Conservation (phyloP, 768 basidiomycete genomes). For the Lentinus tigrinus region DNA sequence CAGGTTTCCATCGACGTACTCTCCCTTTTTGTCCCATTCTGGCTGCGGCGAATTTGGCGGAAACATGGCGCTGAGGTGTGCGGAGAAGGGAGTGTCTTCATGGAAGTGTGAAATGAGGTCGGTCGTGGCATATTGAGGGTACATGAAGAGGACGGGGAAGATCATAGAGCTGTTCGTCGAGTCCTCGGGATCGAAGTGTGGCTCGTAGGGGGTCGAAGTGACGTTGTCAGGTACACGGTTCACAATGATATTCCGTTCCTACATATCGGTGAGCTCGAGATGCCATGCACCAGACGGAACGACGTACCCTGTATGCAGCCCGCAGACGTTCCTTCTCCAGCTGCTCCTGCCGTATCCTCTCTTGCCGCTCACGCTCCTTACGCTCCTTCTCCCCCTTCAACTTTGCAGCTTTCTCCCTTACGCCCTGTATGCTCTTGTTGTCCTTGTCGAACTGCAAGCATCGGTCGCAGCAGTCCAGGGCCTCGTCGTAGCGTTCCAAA, state of each 20-base stretch:
- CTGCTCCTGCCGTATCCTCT: slow-evolving; percentile 47
- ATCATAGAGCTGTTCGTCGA: slow-evolving; percentile 58
- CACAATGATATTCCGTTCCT: slow-evolving; percentile 75
- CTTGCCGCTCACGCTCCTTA: slow-evolving; percentile 48
- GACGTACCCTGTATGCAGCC: slow-evolving; percentile 63
- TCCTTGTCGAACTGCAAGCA: slow-evolving; percentile 60
- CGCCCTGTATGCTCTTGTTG: slow-evolving; percentile 50
- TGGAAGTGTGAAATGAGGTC: slow-evolving; percentile 86
- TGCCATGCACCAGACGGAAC: background rate
- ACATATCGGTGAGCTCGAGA: background rate
- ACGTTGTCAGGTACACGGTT: slow-evolving; percentile 50
- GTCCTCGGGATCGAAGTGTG: slow-evolving; percentile 69
- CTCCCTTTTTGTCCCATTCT: slow-evolving; percentile 70
- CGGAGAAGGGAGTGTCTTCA: slow-evolving; percentile 80
- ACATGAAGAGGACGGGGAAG: slow-evolving; percentile 89
- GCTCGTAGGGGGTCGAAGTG: slow-evolving; percentile 54
- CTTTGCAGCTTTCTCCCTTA: slow-evolving; percentile 48
- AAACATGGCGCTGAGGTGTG: slow-evolving; percentile 81
- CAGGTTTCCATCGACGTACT: slow-evolving; percentile 65
- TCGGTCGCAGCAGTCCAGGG: slow-evolving; percentile 75
- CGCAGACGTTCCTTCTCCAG: slow-evolving; percentile 54
- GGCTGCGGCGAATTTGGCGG: slow-evolving; percentile 65
- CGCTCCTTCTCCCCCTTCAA: slow-evolving; percentile 49
- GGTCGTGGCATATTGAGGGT: slow-evolving; percentile 86
- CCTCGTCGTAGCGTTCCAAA: slow-evolving; percentile 76